Conservation (phyloP, 176 grass and related monocot species). For the Lolium multiflorum region DNA sequence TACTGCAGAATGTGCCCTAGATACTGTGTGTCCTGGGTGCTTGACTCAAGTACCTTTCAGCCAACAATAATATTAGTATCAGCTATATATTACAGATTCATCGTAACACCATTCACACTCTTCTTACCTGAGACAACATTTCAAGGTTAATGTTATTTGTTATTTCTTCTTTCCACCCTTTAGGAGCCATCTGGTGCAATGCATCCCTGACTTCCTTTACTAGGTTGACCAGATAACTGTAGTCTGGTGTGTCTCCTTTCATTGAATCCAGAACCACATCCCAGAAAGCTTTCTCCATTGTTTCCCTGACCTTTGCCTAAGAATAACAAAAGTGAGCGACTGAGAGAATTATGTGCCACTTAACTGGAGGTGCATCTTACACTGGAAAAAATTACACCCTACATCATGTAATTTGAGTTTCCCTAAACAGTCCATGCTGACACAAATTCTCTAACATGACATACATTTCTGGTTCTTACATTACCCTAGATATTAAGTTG, state of each 20-base stretch:
- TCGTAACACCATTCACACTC: slow-evolving; percentile 21
- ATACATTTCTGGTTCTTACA: slow-evolving; percentile 28
- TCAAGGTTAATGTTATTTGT: slow-evolving; percentile 78
- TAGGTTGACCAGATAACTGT: slow-evolving; percentile 68
- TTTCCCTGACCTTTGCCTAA: slow-evolving; percentile 74
- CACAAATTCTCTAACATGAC: neutral
- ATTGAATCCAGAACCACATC: slow-evolving; percentile 69
- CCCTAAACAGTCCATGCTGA: slow-evolving; percentile 17
- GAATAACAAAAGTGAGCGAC: slow-evolving; percentile 16
- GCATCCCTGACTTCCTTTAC: slow-evolving; percentile 88
- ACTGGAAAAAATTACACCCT: neutral
- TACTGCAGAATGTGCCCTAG: slow-evolving; percentile 84
- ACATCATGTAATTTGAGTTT: slow-evolving; percentile 6
- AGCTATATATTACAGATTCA: slow-evolving; percentile 19
- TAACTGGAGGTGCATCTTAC: slow-evolving; percentile 8
- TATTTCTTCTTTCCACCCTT: slow-evolving; percentile 80
- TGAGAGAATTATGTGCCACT: neutral
- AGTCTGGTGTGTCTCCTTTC: slow-evolving; percentile 77
- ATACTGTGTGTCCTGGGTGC: slow-evolving; percentile 61
- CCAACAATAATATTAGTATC: slow-evolving; percentile 27
- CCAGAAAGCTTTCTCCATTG: slow-evolving; percentile 97
- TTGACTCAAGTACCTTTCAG: slow-evolving; percentile 72
- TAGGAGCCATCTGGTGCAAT: slow-evolving; percentile 76
- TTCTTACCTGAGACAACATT: slow-evolving; percentile 78
- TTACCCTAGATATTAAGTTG: neutral